Base-by-base conservation (phyloP, 164 flowering plant genomes). In the Liriodendron chinense region DNA sequence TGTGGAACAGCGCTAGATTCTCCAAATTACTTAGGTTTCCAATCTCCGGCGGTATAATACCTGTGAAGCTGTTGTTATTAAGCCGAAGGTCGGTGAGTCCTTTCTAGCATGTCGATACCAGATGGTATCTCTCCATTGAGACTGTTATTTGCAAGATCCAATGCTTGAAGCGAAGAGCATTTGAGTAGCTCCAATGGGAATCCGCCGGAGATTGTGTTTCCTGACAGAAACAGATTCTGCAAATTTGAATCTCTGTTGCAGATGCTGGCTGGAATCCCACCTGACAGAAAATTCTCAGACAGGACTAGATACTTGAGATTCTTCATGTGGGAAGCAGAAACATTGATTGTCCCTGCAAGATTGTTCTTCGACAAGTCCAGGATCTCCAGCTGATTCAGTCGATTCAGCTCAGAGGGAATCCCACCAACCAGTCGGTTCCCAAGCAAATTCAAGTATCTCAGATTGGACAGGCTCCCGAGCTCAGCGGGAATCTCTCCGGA, bases 41-140 rank as follows among this genome's bases (percentile, higher is more conserved):
- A 26, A 95, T 87, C 72, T 88, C 82, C 6, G 87, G 84, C 72
- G 98, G 96, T 8, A 95, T 61, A 9, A 2, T 75, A 70, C 99
- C 97, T 1, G 84, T 64, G 47, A 95, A 92, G 84, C 92, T 92
- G 87, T 95, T 95, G 77, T 93, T 92, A 68, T 90, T 87, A 82
- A 95, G 97, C 14, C 80, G 28, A 66, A 95, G 88, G 80, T 91
- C 92, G 12, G 89, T 87, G 64, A 95, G 88, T n/a, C 68, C 70
- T 75, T 82, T 74, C 75, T 18, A 95, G 81, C 16, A 78, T 82
- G 78, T 80, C 91, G 0, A 92, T 47, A 22, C 78, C 74, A 1
- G 84, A 53, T 13, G 97, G 97, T 1, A 96, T 25, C 34, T 77
- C 81, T 65, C 98, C 98, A 21, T 70, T 76, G 13, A 92, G 81